Evolutionary conservation across 2,329 filamentous ascomycete genomes (phyloP), one percentile per base, ranked within the genome.

Genomic region (Fusarium pseudonygamai): DNA sequence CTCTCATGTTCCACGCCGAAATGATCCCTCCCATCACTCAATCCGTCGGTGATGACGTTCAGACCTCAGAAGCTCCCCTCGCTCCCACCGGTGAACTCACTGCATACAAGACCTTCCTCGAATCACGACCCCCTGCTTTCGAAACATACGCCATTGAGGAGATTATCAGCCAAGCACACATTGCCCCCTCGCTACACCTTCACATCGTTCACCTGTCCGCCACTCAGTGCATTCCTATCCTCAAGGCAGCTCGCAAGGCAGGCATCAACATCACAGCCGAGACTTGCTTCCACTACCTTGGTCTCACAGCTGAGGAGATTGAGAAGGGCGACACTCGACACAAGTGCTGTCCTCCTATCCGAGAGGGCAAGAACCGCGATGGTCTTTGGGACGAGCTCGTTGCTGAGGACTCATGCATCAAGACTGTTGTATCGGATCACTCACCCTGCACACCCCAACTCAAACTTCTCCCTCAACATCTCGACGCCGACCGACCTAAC

Each of bases 1-100:
- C 95, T 1, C 90, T 98, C 77, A 98, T 99, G 96, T 99, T 99
- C 85, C 96, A 99, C 80, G 96, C 96, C 64, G 96, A 99, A 83
- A 98, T 98, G 95, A 92, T 97, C 18, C 95, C 96, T n/a, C 93
- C 94, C 24, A 93, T 95, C 74, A 84, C 93, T 56, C 90, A 90
- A 74, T 95, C 93, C 0, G 93, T 95, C 5, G 93, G 93, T 60
- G 94, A 96, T 80, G 90, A 91, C 32, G 91, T 94, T 8, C 92
- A 93, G 78, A 83, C 84, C 32, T 93, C 93, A 0, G 85, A 88
- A 12, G 90, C 93, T 24, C 93, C 93, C 1, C 84, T 93, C 12
- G 89, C 89, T 2, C 93, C 93, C 8, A 87, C 88, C 34, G 94
- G 94, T 22, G 90, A 92, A 16, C 85, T 95, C 32, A 92, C 91